Conservation (phyloP, 2,329 filamentous ascomycete genomes). For the Xylaria hypoxylon region DNA sequence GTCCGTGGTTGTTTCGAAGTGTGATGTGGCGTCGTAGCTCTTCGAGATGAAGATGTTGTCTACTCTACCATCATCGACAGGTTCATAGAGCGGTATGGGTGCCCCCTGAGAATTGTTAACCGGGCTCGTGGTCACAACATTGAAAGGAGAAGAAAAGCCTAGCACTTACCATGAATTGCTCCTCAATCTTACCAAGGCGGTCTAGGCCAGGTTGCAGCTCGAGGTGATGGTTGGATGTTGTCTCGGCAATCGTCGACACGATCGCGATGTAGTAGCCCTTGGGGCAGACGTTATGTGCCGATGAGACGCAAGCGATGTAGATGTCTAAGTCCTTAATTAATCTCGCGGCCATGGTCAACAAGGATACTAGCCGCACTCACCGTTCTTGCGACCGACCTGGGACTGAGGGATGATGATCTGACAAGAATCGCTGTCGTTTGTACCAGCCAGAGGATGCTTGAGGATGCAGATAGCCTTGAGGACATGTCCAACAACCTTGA, state of each 20-base stretch:
- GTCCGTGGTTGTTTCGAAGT: conserved; percentile 93
- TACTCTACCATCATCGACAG: conserved; percentile 80
- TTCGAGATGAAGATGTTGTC: conserved; percentile 98
- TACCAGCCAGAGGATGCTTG: conserved; percentile 92
- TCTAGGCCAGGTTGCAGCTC: conserved; percentile 94
- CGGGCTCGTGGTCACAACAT: conserved; percentile 5
- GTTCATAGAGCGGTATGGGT: conserved; percentile 94
- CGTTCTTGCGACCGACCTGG: conserved; percentile 95
- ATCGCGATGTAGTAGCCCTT: conserved; percentile 99
- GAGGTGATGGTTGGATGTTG: conserved; percentile 90
- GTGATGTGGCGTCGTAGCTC: conserved; percentile 97
- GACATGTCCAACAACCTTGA: conserved; percentile 86
- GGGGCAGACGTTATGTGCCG: conserved; percentile 96
- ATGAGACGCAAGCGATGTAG: conserved; percentile 95
- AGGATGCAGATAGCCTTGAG: conserved; percentile 97
- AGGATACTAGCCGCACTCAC: conserved; percentile 60
- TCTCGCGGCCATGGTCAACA: neutral
- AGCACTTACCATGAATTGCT: conserved; percentile 86
- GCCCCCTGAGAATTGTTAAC: conserved; percentile 63
- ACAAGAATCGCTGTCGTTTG: conserved; percentile 86
- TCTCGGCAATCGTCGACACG: conserved; percentile 96
- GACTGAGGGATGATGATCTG: conserved; percentile 98
- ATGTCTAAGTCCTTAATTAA: conserved; percentile 60
- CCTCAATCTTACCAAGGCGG: conserved; percentile 91
- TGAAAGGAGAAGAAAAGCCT: neutral